Evolutionary conservation across 495 filamentous ascomycete species (phyloP), one percentile per base, ranked within the genome.

Genomic region (Penicillium flavigenum): DNA sequence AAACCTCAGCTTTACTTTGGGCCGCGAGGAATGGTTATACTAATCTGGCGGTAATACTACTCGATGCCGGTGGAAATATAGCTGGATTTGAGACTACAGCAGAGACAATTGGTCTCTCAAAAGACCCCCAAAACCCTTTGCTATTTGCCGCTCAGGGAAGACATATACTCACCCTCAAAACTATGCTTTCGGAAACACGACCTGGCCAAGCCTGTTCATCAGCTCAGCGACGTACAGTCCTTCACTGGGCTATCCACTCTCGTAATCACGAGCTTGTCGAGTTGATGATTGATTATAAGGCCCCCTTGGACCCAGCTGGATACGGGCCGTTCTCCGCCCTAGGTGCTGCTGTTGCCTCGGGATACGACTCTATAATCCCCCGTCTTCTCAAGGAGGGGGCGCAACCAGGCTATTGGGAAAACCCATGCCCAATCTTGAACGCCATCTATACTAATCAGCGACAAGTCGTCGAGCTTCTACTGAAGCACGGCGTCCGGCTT

Each of bases 261-360:
- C 41, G 4, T n/a, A 8, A 43, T 43, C 60, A 54, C 12, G 41
- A 43, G 11, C 9, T 43, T 43, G 41, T 43, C 7, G 41, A 24
- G 17, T 5, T 43, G 41, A 43, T 43, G 41, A 43, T 43, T 8
- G 10, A 10, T 4, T 9, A 43, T 22, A 20, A 22, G 3, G 19
- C 41, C 19, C 19, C 41, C 4, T 12, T 43, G 5, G 41, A 43
- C 41, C 41, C 41, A 9, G 41, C 41, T 2, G 41, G 41, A 20
- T 5, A 43, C 24, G 7, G 17, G 17, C 5, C 41, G 17, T 43
- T 43, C 41, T 43, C 41, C 19, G 41, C 41, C 7, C 10, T 43
- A 43, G 41, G 19, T 20, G 16, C 19, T 20, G 41, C 41, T 8
- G 41, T 43, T 20, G 41, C 41, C 41, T 43, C 41, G 2, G 7